Percentiles rank a stretch among this genome's conserved stretches.
phyloP scores from a whole-genome alignment of 495 filamentous ascomycete species.

The Penicillium turbatum region DNA sequence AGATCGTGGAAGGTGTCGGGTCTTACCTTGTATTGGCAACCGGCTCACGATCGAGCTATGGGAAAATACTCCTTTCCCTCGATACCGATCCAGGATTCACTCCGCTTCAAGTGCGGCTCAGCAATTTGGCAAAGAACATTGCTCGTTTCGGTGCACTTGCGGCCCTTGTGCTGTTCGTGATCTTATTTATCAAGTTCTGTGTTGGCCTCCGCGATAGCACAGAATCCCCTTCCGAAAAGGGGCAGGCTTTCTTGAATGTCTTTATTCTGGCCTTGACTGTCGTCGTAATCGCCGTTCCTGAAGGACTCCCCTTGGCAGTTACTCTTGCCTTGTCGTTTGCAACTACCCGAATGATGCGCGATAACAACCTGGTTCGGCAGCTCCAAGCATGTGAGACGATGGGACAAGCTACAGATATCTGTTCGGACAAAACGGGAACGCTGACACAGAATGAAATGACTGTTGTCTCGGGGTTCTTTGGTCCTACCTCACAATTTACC shows the following conservation, averaged over 20 bases:
- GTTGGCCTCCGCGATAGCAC: slow-evolving; percentile 55
- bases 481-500: slow-evolving; percentile 21
- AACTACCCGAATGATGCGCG: slow-evolving; percentile 56
- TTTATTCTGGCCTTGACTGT: slow-evolving; percentile 59
- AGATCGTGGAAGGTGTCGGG: slow-evolving; percentile 78
- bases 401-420: slow-evolving; percentile 57
- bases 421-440: slow-evolving; percentile 58
- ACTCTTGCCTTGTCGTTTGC: slow-evolving; percentile 52
- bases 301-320: slow-evolving; percentile 60
- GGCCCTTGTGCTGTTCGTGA: slow-evolving; percentile 73
- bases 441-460: slow-evolving; percentile 58
- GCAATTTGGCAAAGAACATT: slow-evolving; percentile 74
- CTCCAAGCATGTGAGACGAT: slow-evolving; percentile 57
- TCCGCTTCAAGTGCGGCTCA: slow-evolving; percentile 78
- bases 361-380: slow-evolving; percentile 55
- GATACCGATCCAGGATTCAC: slow-evolving; percentile 75
- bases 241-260: slow-evolving; percentile 44
- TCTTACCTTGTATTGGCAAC: slow-evolving; percentile 75
- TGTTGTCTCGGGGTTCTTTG: slow-evolving; percentile 50
- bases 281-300: slow-evolving; percentile 63
- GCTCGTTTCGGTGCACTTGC: slow-evolving; percentile 73
- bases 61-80: slow-evolving; percentile 83
- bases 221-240: slow-evolving; percentile 53
- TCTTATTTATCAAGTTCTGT: slow-evolving; percentile 76
- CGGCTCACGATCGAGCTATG: slow-evolving; percentile 75